A percentile compares a stretch with the other conserved stretches of the same genome.
phyloP scores from a whole-genome alignment of 169 alveolate species.

The Eimeria mitis region DNA sequence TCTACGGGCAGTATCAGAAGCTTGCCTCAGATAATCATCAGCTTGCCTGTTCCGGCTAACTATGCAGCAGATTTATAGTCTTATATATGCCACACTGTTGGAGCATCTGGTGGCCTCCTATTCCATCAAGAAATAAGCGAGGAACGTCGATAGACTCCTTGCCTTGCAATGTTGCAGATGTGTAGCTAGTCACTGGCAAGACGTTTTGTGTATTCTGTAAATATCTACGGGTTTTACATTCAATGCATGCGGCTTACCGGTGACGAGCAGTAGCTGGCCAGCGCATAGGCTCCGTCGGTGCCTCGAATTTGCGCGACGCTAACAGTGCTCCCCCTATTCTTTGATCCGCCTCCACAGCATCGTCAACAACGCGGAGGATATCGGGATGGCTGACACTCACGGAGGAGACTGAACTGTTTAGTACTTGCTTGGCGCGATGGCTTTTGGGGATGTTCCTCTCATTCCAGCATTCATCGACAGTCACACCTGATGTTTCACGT shows the following conservation, averaged over 20 bases:
- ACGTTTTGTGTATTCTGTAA: not conserved
- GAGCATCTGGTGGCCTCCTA: not conserved
- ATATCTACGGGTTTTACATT: not conserved
- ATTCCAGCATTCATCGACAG: not conserved
- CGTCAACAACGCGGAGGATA: not conserved
- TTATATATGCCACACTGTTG: not conserved
- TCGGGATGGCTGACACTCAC: not conserved
- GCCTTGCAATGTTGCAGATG: not conserved
- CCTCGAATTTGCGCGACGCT: not conserved
- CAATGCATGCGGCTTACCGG: not conserved
- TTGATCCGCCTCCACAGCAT: not conserved
- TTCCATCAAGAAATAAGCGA: not conserved
- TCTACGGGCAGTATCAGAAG: not conserved
- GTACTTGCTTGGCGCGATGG: not conserved
- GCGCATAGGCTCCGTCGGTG: not conserved
- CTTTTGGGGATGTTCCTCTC: not conserved
- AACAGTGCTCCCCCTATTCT: not conserved
- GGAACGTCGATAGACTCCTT: not conserved
- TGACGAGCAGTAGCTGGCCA: not conserved
- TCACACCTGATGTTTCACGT: not conserved
- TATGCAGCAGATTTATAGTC: not conserved
- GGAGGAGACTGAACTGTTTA: not conserved
- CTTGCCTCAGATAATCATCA: not conserved
- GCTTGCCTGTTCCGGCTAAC: not conserved
- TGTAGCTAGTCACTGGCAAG: not conserved